Evolutionary conservation across 495 filamentous ascomycete species (phyloP), one percentile per base, ranked within the genome.

Genomic region (Aspergillus heteromorphus): DNA sequence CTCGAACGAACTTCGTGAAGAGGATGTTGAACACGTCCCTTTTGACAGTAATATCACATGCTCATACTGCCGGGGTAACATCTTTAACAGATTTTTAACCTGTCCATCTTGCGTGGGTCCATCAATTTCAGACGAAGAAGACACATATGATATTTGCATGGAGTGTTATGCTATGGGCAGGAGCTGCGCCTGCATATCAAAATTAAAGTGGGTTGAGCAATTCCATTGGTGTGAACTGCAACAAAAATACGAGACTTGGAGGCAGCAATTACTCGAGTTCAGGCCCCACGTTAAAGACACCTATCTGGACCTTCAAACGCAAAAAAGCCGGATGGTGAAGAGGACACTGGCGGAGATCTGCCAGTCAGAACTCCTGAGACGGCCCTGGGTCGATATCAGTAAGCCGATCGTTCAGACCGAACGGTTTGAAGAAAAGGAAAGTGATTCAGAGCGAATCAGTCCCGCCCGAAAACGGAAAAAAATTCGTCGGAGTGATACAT

Each of bases 1-100:
- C 62, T 79, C 81, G 0, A 71, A 78, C 0, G 78, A 79, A n/a
- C 59, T 70, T 9, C 79, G 77, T 13, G 72, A 80, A 34, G 84
- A 79, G 48, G 71, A 84, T 29, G 73, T 88, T 13, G 87, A 96
- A 60, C 86, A 79, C 53, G 65, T 92, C 14, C 73, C 81, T 13
- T 96, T 85, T 60, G 91, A 97, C 61, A 86, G 90, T 51, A 91
- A 89, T 61, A 83, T 98, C 19, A 95, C 90, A 10, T 98, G 93
- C 69, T 91, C 92, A 9, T 98, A 95, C 68, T 98, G 93, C 68
- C 79, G 93, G 16, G 89, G 89, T 51, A 97, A 97, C 60, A 93
- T 98, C 45, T 97, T 97, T 77, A 98, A 98, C 67, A 84, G 92
- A 6, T 98, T 97, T 62, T 73, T 98, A 29, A 95, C 91, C 4